Conservation (phyloP, 352 stramenopile species). For the Phytophthora sp. region DNA sequence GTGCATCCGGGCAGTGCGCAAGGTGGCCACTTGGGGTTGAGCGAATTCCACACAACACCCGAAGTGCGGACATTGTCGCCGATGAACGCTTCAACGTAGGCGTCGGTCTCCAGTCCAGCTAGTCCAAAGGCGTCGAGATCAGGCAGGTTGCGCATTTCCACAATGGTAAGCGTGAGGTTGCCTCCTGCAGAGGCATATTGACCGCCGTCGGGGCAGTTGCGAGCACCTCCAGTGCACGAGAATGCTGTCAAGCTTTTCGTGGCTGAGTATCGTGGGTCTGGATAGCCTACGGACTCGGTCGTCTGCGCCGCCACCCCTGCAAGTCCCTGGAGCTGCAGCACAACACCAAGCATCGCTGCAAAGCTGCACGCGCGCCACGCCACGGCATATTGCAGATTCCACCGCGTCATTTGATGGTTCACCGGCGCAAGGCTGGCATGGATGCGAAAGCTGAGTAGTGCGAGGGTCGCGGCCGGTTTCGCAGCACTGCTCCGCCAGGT, state of each 20-base stretch:
- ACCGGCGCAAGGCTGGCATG: slow-evolving; percentile 22
- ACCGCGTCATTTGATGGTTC: slow-evolving; percentile 30
- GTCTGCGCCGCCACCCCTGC: slow-evolving; percentile 44
- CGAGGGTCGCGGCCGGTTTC: slow-evolving; percentile 22
- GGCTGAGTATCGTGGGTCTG: slow-evolving; percentile 67
- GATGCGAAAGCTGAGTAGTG: slow-evolving; percentile 13
- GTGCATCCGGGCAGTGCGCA: slow-evolving; percentile 54
- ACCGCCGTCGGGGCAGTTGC: slow-evolving; percentile 74
- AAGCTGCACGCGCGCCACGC: slow-evolving; percentile 1
- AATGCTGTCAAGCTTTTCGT: slow-evolving; percentile 62
- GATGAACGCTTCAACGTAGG: slow-evolving; percentile 78
- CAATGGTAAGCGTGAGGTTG: slow-evolving; percentile 86
- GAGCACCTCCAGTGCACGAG: slow-evolving; percentile 67
- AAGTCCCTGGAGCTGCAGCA: slow-evolving; percentile 7
- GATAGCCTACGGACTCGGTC: slow-evolving; percentile 59
- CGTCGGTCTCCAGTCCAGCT: slow-evolving; percentile 70
- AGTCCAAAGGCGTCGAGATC: slow-evolving; percentile 82
- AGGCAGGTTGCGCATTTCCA: slow-evolving; percentile 87
- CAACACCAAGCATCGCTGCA: not conserved
- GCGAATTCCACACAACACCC: slow-evolving; percentile 63
- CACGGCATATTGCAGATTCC: slow-evolving; percentile 15
- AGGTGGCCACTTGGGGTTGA: slow-evolving; percentile 81
- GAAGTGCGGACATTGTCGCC: slow-evolving; percentile 73
- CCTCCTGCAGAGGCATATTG: slow-evolving; percentile 81
- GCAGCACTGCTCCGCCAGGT: not conserved